Evolutionary conservation across 148 eudicot species (phyloP).

Genomic region (Persicaria maculosa): DNA sequence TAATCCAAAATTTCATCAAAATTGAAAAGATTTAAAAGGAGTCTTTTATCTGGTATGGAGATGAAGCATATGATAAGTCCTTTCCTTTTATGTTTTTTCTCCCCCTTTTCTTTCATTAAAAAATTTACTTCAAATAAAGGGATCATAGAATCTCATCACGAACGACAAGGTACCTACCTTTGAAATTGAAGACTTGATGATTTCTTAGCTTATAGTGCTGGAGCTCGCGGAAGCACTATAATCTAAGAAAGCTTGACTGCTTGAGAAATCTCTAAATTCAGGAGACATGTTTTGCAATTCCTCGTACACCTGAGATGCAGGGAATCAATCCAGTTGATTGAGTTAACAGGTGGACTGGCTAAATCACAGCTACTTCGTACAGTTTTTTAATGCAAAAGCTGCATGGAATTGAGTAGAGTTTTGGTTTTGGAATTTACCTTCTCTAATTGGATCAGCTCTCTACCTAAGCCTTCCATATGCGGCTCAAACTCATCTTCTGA

Average conservation of each 20-base stretch:
- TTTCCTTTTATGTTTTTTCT: not conserved
- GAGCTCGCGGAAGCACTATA: too few species aligned
- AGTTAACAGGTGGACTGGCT: not conserved
- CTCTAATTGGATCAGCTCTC: slow-evolving; percentile 50
- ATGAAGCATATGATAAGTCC: not conserved
- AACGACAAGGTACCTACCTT: slow-evolving; percentile 39
- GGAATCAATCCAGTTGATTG: not conserved
- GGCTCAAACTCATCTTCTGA: slow-evolving; percentile 33
- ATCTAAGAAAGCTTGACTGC: slow-evolving; percentile 27
- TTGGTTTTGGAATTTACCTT: slow-evolving; percentile 36
- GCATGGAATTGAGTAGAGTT: not conserved
- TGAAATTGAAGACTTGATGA: slow-evolving; percentile 60
- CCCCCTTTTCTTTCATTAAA: too few species aligned
- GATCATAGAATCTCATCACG: not conserved
- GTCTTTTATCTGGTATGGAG: not conserved
- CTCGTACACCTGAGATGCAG: slow-evolving; percentile 49
- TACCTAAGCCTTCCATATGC: slow-evolving; percentile 33
- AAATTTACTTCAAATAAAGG: too few species aligned
- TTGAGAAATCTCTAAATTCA: slow-evolving; percentile 29
- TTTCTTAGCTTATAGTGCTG: slow-evolving; percentile 70
- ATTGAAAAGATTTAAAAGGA: too few species aligned
- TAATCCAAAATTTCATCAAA: too few species aligned
- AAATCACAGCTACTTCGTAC: not conserved
- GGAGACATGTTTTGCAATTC: slow-evolving; percentile 70
- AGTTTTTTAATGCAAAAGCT: not conserved